Evolutionary conservation across 2,329 filamentous ascomycete genomes (phyloP).

Genomic region (Emmonsiellopsis sp.): DNA sequence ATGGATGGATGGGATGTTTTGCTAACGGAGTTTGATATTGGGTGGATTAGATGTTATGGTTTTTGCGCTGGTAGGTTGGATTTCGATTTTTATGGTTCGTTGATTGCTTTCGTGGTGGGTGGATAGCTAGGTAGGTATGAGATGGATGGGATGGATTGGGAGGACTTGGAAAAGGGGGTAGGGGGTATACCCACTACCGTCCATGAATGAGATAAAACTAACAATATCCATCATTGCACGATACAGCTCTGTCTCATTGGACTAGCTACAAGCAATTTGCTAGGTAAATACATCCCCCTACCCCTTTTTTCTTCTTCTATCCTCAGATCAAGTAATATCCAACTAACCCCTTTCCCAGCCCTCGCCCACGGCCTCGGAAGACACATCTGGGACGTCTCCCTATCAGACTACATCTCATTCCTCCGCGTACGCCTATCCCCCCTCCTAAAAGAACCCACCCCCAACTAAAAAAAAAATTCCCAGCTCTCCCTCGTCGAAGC

Average conservation of each 20-base stretch:
- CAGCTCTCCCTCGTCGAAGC: conserved; percentile 20
- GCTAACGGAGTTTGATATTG: too few species aligned
- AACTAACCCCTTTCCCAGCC: conserved; percentile 11
- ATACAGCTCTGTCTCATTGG: conserved; percentile 15
- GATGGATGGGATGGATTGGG: background rate
- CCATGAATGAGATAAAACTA: background rate
- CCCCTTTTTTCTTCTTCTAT: background rate
- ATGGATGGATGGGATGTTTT: too few species aligned
- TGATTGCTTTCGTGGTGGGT: background rate
- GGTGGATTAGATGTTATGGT: conserved; percentile 1
- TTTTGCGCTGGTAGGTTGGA: background rate
- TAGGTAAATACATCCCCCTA: conserved; percentile 12
- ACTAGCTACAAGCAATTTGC: conserved; percentile 12
- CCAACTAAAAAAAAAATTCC: background rate
- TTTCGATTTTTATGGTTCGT: background rate
- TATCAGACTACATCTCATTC: conserved; percentile 12
- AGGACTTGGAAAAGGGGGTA: background rate
- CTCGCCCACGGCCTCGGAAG: conserved; percentile 19
- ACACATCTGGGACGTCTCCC: conserved; percentile 21
- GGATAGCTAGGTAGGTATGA: background rate
- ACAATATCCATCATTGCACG: conserved; percentile 1
- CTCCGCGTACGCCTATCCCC: conserved; percentile 12
- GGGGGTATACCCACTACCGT: background rate
- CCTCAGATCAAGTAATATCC: background rate
- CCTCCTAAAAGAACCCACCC: background rate